Evolutionary conservation across 768 basidiomycete species (phyloP).

Genomic region (Pleurotus eryngii): DNA sequence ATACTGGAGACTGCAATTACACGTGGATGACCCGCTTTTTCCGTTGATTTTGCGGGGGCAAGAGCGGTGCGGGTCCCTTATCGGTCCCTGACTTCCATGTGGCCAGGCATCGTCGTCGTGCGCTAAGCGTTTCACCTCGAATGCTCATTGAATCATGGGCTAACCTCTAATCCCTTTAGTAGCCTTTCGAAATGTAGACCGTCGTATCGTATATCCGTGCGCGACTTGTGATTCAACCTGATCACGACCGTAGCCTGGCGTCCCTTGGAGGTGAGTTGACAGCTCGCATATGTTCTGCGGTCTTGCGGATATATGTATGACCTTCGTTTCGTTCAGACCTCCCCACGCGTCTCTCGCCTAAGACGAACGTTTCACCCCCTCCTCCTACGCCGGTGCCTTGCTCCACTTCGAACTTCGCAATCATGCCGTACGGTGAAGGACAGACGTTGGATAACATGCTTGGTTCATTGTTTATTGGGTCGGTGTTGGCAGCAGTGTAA

Average conservation of each 20-base stretch:
- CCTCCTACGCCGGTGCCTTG: background rate
- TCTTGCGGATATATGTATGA: background rate
- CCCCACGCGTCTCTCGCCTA: background rate
- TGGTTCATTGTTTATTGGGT: slow-evolving; percentile 3
- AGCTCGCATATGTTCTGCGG: background rate
- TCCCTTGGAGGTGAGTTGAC: background rate
- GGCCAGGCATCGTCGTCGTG: background rate
- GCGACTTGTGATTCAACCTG: background rate
- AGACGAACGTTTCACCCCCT: background rate
- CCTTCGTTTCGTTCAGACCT: background rate
- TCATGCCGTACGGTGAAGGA: background rate
- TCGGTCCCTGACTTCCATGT: background rate
- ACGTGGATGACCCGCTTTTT: too few species aligned
- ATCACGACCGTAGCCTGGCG: background rate
- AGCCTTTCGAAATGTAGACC: background rate
- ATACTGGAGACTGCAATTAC: too few species aligned
- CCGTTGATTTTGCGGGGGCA: too few species aligned
- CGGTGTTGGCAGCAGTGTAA: slow-evolving; percentile 3
- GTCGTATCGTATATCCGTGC: background rate
- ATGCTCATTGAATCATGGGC: background rate
- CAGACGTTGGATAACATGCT: slow-evolving; percentile 6
- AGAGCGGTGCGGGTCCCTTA: too few species aligned
- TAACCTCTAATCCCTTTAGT: background rate
- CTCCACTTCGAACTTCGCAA: background rate
- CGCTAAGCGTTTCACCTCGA: background rate